Percentiles rank a stretch among this genome's conserved stretches.
Evolutionary conservation across 2,329 filamentous ascomycete genomes (phyloP).

Genomic region (Hypoxylon sp.): DNA sequence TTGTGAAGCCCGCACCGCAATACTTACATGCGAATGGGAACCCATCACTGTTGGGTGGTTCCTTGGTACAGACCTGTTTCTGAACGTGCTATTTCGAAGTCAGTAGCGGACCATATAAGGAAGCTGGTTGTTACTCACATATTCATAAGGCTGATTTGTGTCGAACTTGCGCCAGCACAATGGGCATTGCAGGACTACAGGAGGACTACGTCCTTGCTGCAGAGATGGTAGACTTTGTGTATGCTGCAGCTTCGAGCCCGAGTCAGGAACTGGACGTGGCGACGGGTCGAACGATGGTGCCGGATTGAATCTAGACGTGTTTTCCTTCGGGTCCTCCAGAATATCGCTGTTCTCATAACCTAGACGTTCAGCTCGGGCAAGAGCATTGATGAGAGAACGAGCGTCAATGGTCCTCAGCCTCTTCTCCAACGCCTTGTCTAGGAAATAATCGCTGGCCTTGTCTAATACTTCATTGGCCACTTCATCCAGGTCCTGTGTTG

Average conservation of each 20-base stretch:
- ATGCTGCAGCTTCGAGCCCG: conserved; percentile 21
- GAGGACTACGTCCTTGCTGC: conserved; percentile 43
- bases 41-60: conserved; percentile 42
- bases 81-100: conserved; percentile 53
- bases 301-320: conserved; percentile 46
- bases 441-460: conserved; percentile 63
- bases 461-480: conserved; percentile 59
- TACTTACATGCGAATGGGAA: conserved; percentile 59
- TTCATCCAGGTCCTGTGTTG: conserved; percentile 59
- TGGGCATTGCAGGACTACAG: conserved; percentile 47
- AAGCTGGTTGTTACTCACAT: conserved; percentile 45
- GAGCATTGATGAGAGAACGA: conserved; percentile 67
- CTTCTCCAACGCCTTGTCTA: conserved; percentile 65
- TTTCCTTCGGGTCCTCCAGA: conserved; percentile 59
- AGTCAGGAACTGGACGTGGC: conserved; percentile 4
- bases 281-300: conserved; percentile 20
- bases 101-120: conserved; percentile 5
- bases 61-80: conserved; percentile 53
- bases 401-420: conserved; percentile 68
- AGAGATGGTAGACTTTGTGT: conserved; percentile 4
- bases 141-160: conserved; percentile 50
- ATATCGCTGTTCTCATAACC: conserved; percentile 68
- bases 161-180: conserved; percentile 51
- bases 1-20: conserved; percentile 62
- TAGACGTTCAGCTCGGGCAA: conserved; percentile 68